phyloP scores from a whole-genome alignment of 805 yeast species.

The Yamadazyma kitorensis region DNA sequence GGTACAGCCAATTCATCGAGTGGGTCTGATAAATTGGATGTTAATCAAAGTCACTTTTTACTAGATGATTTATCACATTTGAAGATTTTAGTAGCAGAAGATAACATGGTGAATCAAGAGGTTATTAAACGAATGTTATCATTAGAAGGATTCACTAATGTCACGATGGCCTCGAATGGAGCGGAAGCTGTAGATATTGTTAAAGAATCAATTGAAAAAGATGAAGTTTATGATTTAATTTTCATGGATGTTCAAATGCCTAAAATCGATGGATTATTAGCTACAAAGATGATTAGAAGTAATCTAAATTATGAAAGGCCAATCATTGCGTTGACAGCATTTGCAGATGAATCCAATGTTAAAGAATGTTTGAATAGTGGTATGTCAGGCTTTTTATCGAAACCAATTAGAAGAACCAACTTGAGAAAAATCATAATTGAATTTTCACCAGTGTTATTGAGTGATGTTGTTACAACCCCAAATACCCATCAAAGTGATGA shows the following conservation, averaged over 20 bases:
- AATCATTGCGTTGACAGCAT: slow-evolving; percentile 92
- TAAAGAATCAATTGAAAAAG: slow-evolving; percentile 41
- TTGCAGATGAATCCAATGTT: slow-evolving; percentile 89
- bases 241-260: slow-evolving; percentile 99
- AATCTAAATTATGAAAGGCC: slow-evolving; percentile 64
- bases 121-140: slow-evolving; percentile 86
- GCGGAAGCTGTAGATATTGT: slow-evolving; percentile 78
- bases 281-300: slow-evolving; percentile 70
- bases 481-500: slow-evolving; percentile 26
- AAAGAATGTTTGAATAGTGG: slow-evolving; percentile 85
- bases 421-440: slow-evolving; percentile 55
- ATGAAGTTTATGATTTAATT: slow-evolving; percentile 60
- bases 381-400: slow-evolving; percentile 87
- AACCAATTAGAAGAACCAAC: slow-evolving; percentile 77
- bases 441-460: slow-evolving; percentile 38
- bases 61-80: slow-evolving; percentile 24
- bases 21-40: slow-evolving; percentile 7
- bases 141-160: slow-evolving; percentile 71
- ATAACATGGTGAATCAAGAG: slow-evolving; percentile 90
- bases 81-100: slow-evolving; percentile 85
- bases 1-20: slow-evolving; percentile 47
- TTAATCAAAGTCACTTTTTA: slow-evolving; percentile 4
- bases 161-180: slow-evolving; percentile 86
- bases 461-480: slow-evolving; percentile 35
- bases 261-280: slow-evolving; percentile 80